Base-by-base conservation (phyloP, 805 yeast species). In the Wickerhamiella musiphila region DNA sequence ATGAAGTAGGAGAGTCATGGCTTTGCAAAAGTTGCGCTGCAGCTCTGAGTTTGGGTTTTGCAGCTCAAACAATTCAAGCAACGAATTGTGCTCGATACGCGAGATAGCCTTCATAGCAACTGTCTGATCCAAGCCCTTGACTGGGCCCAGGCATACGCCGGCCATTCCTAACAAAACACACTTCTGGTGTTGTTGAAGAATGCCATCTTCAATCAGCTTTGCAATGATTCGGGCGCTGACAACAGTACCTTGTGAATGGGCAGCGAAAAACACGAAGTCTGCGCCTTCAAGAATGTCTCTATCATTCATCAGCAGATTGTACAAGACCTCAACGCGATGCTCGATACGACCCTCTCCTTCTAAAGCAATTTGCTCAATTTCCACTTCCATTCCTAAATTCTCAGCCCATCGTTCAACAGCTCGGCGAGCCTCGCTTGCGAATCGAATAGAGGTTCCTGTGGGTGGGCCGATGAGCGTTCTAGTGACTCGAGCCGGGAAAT, bases 191-290 rank as follows among this genome's bases (percentile, higher is more conserved):
- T 54, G 52, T 13, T 36, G 32, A 1, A 60, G 46, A 18, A 55
- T 54, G 1, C 68, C 90, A 23, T 67, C 63, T 40, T 70, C 76
- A 9, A 86, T 65, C 26, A 86, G 60, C 42, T 66, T 65, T 0
- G 93, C 76, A n/a, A 83, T 55, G 18, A 86, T 52, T 20, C 81
- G 73, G 1, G 82, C 71, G 1, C 93, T 69, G 0, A 90, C 96
- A 0, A 94, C 95, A 29, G 86, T 74, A 0, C 98, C 98, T 53
- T 86, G 98, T 0, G 95, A 84, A 54, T 86, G 98, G 1, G 93
- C 74, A 2, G 94, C 94, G 39, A 86, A 68, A 48, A 76, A 82
- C n/a, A 86, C 69, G 40, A 77, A 76, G 52, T 86, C 96, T 0
- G 94, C 86, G 12, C 47, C 42, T 16, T 40, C 36, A 12, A 78